Evolutionary conservation across 1,284 basidiomycete species (phyloP).

Genomic region (Cutaneotrichosporon arboriforme): DNA sequence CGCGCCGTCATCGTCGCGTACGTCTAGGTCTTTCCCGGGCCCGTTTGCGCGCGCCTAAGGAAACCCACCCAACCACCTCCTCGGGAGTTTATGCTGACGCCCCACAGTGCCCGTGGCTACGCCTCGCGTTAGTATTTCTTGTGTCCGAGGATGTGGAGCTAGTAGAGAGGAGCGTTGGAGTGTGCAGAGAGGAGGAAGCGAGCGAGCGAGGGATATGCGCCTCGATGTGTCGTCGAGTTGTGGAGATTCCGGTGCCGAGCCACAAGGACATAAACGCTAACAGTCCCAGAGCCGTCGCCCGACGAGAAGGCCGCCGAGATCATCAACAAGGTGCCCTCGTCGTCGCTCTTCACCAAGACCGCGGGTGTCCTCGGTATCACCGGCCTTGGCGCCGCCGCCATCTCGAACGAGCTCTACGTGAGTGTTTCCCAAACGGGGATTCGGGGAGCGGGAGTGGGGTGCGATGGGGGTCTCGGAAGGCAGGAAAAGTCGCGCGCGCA

Average conservation of each 20-base stretch:
- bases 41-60: not conserved
- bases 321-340: conserved; percentile 86
- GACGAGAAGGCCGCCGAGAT: conserved; percentile 84
- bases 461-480: not conserved
- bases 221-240: no score
- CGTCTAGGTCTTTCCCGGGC: not conserved
- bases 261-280: not conserved
- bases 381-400: conserved; percentile 82
- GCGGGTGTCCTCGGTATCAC: conserved; percentile 87
- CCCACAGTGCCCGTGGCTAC: conserved; percentile 33
- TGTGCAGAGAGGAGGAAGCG: not conserved
- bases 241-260: not conserved
- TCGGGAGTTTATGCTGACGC: not conserved
- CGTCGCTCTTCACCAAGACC: conserved; percentile 89
- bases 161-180: not conserved
- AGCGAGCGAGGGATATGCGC: no score
- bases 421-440: conserved; percentile 19
- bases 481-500: not conserved
- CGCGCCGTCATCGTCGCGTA: conserved; percentile 24
- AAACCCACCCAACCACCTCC: not conserved
- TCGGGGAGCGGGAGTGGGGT: no score
- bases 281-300: conserved; percentile 54
- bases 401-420: conserved; percentile 93
- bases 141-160: not conserved
- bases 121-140: conserved; percentile 35